These are phyloP conservation scores for Ceriops zippeliana DNA, from an alignment of 345 rosid genomes.

Conservation along the genomic window DNA sequence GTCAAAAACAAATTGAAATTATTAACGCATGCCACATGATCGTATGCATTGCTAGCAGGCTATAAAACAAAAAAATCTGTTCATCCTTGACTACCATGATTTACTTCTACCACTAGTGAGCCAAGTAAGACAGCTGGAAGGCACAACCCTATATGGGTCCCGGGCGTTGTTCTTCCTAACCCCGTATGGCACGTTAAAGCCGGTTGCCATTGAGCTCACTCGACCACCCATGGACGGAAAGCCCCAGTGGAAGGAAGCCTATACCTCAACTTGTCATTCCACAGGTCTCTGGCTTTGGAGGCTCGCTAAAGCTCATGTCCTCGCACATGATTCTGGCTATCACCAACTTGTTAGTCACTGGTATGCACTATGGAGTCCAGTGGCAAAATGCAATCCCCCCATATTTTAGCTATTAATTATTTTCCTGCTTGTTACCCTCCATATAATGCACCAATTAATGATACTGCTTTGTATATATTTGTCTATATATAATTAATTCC, in stretches of 20 bases:
- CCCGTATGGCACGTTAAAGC: constrained; percentile 49
- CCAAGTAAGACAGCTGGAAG: constrained; percentile 48
- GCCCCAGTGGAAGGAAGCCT: constrained; percentile 67
- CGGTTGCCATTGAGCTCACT: constrained; percentile 61
- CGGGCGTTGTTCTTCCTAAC: constrained; percentile 57
- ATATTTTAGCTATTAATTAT: too few species aligned
- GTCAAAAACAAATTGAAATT: too few species aligned
- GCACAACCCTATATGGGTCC: constrained; percentile 55
- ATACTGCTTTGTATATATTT: not conserved
- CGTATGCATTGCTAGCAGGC: constrained; percentile 5
- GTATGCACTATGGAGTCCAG: constrained; percentile 22
- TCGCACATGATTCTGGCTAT: constrained; percentile 57
- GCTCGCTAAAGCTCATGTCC: constrained; percentile 62
- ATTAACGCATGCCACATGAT: not conserved
- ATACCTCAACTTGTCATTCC: constrained; percentile 33
- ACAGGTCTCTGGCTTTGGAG: constrained; percentile 70
- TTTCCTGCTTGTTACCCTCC: not conserved
- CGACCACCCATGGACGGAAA: constrained; percentile 51
- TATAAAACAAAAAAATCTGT: constrained; percentile 39
- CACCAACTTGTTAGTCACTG: constrained; percentile 76
- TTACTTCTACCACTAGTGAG: constrained; percentile 54
- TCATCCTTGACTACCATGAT: constrained; percentile 61
- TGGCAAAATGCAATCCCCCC: too few species aligned
- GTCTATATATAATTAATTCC: not conserved
- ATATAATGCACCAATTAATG: not conserved